Conservation (phyloP, 1,284 basidiomycete species). For the Fomitopsis pinicola region DNA sequence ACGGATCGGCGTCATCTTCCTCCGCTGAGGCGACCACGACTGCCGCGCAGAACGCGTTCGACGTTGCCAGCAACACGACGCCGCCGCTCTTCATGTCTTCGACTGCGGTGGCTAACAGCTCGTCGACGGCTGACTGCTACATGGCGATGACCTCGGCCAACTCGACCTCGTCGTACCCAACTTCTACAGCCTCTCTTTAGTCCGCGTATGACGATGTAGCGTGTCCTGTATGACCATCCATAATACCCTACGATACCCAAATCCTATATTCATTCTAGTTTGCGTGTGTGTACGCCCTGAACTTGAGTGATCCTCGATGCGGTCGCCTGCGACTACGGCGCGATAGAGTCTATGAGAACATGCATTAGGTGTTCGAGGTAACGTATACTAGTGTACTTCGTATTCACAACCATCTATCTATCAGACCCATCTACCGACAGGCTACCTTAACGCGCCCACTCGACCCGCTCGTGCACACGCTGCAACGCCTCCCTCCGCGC, state of each 20-base stretch:
- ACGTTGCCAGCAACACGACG: background rate
- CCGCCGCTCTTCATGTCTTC: slow-evolving; percentile 1
- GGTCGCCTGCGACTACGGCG: too few relatives aligned
- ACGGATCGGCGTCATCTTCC: background rate
- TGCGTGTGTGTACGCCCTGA: background rate
- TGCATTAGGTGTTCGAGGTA: background rate
- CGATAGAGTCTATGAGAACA: background rate
- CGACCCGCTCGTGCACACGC: background rate
- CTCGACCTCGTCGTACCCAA: background rate
- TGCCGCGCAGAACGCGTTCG: background rate
- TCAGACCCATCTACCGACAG: background rate
- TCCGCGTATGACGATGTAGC: background rate
- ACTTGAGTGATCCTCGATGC: too few relatives aligned
- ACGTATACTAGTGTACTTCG: background rate
- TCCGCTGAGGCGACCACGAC: background rate
- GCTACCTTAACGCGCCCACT: background rate
- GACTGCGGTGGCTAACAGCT: background rate
- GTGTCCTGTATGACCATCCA: background rate
- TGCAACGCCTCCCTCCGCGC: background rate
- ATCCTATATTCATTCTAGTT: background rate
- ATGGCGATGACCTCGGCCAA: background rate
- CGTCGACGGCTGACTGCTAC: background rate
- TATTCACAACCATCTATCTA: background rate
- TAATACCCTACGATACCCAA: background rate
- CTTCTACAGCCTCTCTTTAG: background rate